Evolutionary conservation across 2,329 filamentous ascomycete genomes (phyloP), one percentile per base, ranked within the genome.

Genomic region (Pseudomassariella vexata): DNA sequence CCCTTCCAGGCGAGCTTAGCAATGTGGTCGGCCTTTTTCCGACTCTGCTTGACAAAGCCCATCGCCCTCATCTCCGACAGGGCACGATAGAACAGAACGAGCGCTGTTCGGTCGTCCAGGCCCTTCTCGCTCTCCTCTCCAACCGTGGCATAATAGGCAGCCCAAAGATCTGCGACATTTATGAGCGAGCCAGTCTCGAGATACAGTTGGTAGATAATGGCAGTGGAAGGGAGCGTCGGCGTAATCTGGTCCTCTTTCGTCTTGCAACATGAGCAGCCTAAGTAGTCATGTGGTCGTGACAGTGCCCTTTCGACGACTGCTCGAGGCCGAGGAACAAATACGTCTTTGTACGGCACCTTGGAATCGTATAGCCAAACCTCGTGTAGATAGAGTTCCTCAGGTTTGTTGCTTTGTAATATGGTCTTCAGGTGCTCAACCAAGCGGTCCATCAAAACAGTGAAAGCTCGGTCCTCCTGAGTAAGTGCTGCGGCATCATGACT

Each of bases 21-120:
- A 45, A 96, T 66, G 60, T 96, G 90, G 55, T 96, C 92, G 16
- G 80, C 77, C 68, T 94, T 95, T 68, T 89, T 95, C 60, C 82
- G 85, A 51, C 83, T 96, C 39, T 74, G 72, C 64, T 92, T 95
- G 39, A 96, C 73, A 60, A 95, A 82, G 6, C 92, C 92, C 49
- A 98, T 68, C 33, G 81, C 76, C 56, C 81, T 82, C 54, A 98
- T 59, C 57, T 98, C 92, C 1, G 90, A 86, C 40, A 96, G 58
- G 5, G 76, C 85, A 39, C 79, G 74, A 57, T 95, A 95, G 59
- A 96, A 98, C 37, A 85, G 62, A 24, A 87, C 78, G 60, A 87
- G 68, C 6, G 69, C 71, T 28, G 67, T 69, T 42, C 74, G 64
- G 53, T 79, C 74, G 28, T 70, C 63, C 6, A 62, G 46, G 4